Evolutionary conservation across 805 yeast genomes (phyloP), one percentile per base, ranked within the genome.

Genomic region (Ascoidea rubescens): DNA sequence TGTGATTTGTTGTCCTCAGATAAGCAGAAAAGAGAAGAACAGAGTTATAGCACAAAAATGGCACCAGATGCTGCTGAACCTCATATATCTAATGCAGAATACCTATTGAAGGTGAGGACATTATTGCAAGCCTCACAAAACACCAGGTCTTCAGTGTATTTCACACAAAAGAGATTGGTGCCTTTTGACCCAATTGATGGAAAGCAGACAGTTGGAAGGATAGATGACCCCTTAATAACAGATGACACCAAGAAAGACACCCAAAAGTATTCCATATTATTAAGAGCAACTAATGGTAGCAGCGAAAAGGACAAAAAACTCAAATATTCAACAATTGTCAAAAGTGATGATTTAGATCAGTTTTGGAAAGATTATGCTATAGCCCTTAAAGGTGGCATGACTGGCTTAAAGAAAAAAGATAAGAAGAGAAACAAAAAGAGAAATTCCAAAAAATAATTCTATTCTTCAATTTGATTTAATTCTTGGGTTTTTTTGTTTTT

Each of bases 291-390:
- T 0, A 73, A 79, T 65, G 86, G 86, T 37, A 71, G 69, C 28
- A 63, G 64, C 46, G 75, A 76, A 47, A 77, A 77, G 59, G 62
- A 69, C 16, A 67, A 69, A 53, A 79, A 79, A 59, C 61, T 65
- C n/a, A 86, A 86, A 61, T 64, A 83, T 37, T 79, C 89, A 31
- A 89, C 97, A 0, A 77, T 82, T 10, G 89, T 90, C 5, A 75
- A 76, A 31, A 70, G 80, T 0, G 75, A 71, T 1, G 67, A 75
- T 3, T 69, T 90, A 57, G 87, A 82, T 56, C 64, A 70, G 54
- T 90, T 90, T 64, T 90, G 96, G 96, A 64, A 66, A 47, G 80
- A 79, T 31, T 90, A 89, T 66, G 68, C 87, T 1, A 79, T 78
- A 47, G 77, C 77, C 0, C 71, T 89, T 52, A 89, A 87, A 63